Evolutionary conservation across 768 basidiomycete species (phyloP).

Genomic region (Suillus subluteus): DNA sequence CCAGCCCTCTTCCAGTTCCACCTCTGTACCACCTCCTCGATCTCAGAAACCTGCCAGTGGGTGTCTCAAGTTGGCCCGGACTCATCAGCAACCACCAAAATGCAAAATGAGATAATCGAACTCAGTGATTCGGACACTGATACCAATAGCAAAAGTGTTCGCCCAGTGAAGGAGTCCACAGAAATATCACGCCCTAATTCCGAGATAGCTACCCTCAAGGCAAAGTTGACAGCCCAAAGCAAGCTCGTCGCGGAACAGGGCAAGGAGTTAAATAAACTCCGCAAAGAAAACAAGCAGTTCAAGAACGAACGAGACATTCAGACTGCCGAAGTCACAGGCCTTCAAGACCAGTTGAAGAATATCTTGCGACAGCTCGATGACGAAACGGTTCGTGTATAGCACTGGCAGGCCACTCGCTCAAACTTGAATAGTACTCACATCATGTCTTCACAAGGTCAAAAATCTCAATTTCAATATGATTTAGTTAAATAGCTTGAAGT

Average conservation of each 20-base stretch:
- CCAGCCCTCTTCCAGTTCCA: background rate
- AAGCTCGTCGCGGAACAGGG: slow-evolving; percentile 1
- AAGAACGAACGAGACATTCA: slow-evolving; percentile 7
- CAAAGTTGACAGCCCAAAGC: background rate
- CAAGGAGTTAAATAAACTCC: slow-evolving; percentile 8
- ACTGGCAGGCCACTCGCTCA: background rate
- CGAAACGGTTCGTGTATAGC: slow-evolving; percentile 2
- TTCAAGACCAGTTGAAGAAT: slow-evolving; percentile 11
- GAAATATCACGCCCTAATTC: background rate
- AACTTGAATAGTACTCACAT: background rate
- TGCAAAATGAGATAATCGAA: slow-evolving; percentile 7
- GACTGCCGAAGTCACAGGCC: slow-evolving; percentile 9
- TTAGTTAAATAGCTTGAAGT: background rate
- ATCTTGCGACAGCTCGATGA: slow-evolving; percentile 4
- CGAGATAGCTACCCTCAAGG: background rate
- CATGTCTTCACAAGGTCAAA: background rate
- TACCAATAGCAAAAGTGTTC: background rate
- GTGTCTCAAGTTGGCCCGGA: background rate
- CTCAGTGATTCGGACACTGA: slow-evolving; percentile 8
- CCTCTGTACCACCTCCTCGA: background rate
- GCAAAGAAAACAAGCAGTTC: slow-evolving; percentile 8
- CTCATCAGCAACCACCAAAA: background rate
- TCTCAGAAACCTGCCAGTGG: background rate
- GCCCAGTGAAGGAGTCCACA: background rate
- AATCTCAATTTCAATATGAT: background rate